phyloP scores from a whole-genome alignment of 2,329 filamentous ascomycete genomes.

The Colletotrichum incanum region DNA sequence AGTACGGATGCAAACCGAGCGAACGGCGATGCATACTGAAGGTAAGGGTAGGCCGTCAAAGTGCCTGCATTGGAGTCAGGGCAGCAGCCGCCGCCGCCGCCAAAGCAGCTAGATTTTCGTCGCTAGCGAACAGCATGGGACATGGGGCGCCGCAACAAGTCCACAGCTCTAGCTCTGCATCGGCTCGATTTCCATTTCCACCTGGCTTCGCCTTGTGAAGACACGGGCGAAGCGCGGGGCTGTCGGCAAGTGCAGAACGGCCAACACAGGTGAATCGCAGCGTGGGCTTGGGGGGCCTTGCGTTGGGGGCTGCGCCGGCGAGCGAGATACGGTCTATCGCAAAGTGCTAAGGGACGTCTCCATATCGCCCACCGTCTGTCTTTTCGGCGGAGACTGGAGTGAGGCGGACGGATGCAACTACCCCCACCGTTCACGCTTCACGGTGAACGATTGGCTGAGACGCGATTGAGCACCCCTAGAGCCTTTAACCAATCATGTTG shows the following conservation, averaged over 20 bases:
- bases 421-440: constrained; percentile 16
- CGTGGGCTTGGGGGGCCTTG: not conserved
- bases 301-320: not conserved
- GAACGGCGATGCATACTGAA: not conserved
- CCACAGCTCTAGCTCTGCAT: constrained; percentile 23
- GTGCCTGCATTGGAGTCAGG: not conserved
- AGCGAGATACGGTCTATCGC: not conserved
- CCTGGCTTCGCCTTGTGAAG: constrained; percentile 26
- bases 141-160: constrained; percentile 19
- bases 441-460: constrained; percentile 15
- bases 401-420: constrained; percentile 39
- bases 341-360: constrained; percentile 3
- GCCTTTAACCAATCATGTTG: constrained; percentile 45
- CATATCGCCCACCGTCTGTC: constrained; percentile 23
- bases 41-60: not conserved
- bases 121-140: not conserved
- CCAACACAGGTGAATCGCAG: constrained; percentile 2
- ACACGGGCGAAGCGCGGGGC: constrained; percentile 28
- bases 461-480: not conserved
- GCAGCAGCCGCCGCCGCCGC: constrained; percentile 18
- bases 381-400: constrained; percentile 10
- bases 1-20: not conserved
- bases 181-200: constrained; percentile 30
- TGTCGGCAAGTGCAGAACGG: constrained; percentile 7
- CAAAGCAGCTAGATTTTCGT: constrained; percentile 10